Percentiles rank a stretch among this genome's conserved stretches.
These are phyloP conservation scores for Mollisiaceae sp. DNA, from an alignment of 2,329 filamentous ascomycete genomes.

Conservation along the genomic window DNA sequence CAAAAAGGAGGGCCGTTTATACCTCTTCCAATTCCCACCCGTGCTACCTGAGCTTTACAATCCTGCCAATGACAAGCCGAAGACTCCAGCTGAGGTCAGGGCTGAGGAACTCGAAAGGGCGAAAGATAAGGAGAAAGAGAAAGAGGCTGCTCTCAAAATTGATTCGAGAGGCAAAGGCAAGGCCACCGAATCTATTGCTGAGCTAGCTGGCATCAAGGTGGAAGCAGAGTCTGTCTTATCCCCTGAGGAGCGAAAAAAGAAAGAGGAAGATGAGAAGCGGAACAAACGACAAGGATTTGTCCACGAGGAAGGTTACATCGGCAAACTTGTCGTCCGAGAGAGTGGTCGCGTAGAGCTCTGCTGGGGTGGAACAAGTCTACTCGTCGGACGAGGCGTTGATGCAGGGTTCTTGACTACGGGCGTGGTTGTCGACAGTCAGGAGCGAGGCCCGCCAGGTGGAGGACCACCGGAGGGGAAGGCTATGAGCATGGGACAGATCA, in stretches of 20 bases:
- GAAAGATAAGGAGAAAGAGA: slow-evolving; percentile 14
- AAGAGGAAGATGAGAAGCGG: slow-evolving; percentile 28
- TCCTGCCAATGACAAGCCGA: slow-evolving; percentile 33
- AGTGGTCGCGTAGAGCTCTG: slow-evolving; percentile 66
- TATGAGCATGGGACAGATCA: slow-evolving; percentile 66
- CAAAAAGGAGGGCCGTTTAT: slow-evolving; percentile 58
- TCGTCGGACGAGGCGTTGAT: slow-evolving; percentile 56
- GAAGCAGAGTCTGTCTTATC: slow-evolving; percentile 33
- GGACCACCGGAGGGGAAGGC: slow-evolving; percentile 53
- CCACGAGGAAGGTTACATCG: slow-evolving; percentile 60
- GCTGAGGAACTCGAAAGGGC: slow-evolving; percentile 39
- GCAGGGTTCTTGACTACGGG: slow-evolving; percentile 63
- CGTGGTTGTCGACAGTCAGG: slow-evolving; percentile 61
- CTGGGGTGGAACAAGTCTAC: slow-evolving; percentile 64
- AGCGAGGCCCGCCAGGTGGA: slow-evolving; percentile 35
- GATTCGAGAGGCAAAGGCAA: slow-evolving; percentile 24
- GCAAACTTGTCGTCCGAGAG: slow-evolving; percentile 63
- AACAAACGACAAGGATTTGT: slow-evolving; percentile 35
- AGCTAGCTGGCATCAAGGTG: slow-evolving; percentile 48
- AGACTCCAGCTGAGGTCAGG: slow-evolving; percentile 14
- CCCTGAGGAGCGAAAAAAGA: slow-evolving; percentile 32
- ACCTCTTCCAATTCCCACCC: slow-evolving; percentile 69
- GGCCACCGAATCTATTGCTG: slow-evolving; percentile 23
- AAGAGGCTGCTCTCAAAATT: slow-evolving; percentile 26
- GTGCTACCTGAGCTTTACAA: slow-evolving; percentile 59